A percentile compares a stretch with the other conserved stretches of the same genome.
These are phyloP conservation scores for Suillus occidentalis DNA, from an alignment of 768 basidiomycete genomes.

Conservation along the genomic window DNA sequence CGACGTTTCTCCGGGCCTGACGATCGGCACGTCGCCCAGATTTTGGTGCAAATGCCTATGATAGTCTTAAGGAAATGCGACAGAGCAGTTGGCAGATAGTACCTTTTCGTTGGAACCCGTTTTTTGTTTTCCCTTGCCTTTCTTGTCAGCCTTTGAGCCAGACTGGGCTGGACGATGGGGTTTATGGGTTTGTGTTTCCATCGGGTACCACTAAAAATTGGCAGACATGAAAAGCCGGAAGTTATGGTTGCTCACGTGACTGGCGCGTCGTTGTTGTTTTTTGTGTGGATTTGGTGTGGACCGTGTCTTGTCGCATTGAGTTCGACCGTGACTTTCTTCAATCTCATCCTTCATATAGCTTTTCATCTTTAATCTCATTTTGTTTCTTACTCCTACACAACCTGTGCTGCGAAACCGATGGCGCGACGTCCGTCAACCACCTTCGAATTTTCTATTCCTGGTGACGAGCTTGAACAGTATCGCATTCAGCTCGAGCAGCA, in stretches of 20 bases:
- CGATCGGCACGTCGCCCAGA: slow-evolving; percentile 88
- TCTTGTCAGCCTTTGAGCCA: slow-evolving; percentile 76
- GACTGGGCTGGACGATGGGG: slow-evolving; percentile 75
- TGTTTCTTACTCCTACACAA: slow-evolving; percentile 16
- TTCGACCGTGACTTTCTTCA: slow-evolving; percentile 5
- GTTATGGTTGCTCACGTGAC: slow-evolving; percentile 27
- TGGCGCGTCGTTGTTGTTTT: slow-evolving; percentile 23
- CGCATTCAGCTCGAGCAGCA: slow-evolving; percentile 80
- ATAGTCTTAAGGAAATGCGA: slow-evolving; percentile 5
- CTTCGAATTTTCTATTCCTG: slow-evolving; percentile 56
- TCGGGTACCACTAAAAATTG: slow-evolving; percentile 23
- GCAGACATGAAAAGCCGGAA: background rate
- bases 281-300: slow-evolving; percentile 3
- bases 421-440: slow-evolving; percentile 24
- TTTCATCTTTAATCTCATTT: slow-evolving; percentile 15
- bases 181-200: slow-evolving; percentile 82
- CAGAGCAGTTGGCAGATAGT: background rate
- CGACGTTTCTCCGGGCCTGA: slow-evolving; percentile 87
- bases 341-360: slow-evolving; percentile 10
- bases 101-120: slow-evolving; percentile 92
- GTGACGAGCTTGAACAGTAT: slow-evolving; percentile 73
- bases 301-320: slow-evolving; percentile 1
- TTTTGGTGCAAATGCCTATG: slow-evolving; percentile 87
- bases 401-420: slow-evolving; percentile 24
- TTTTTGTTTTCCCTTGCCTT: slow-evolving; percentile 67